Evolutionary conservation across 805 yeast genomes (phyloP).

Genomic region (Yamadazyma kitorensis): DNA sequence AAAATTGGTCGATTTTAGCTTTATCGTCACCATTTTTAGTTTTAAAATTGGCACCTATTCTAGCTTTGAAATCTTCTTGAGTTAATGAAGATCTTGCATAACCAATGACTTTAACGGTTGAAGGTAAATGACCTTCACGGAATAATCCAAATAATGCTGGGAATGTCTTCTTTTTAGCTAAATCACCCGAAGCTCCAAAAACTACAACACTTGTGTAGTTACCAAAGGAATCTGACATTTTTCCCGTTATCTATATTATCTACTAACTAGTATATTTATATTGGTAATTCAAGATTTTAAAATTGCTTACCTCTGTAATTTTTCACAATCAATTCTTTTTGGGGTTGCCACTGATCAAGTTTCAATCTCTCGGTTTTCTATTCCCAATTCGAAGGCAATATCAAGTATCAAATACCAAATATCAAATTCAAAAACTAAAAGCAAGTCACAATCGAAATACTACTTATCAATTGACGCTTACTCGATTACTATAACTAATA

Average conservation of each 20-base stretch:
- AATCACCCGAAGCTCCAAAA: constrained; percentile 93
- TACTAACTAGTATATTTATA: no score
- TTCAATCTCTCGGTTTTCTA: no score
- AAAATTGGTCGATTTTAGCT: constrained; percentile 57
- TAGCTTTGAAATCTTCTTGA: constrained; percentile 61
- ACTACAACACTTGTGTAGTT: constrained; percentile 73
- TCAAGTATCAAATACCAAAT: no score
- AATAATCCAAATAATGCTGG: constrained; percentile 76
- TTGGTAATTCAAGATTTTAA: no score
- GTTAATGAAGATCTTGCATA: constrained; percentile 83
- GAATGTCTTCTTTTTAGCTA: constrained; percentile 93
- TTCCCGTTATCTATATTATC: no score
- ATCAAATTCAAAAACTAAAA: no score
- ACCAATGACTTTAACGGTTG: constrained; percentile 73
- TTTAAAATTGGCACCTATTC: constrained; percentile 64
- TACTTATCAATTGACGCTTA: constrained; percentile 4
- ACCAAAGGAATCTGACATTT: constrained; percentile 43
- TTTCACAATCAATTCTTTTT: no score
- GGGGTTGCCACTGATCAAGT: no score
- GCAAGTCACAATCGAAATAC: no score
- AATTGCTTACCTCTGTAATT: no score
- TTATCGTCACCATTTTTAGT: constrained; percentile 41
- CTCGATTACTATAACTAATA: no score
- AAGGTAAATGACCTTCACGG: constrained; percentile 68
- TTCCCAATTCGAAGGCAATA: no score